Percentiles rank a stretch among this genome's conserved stretches.
Conservation (phyloP, 2,329 filamentous ascomycete genomes). For the Clonostachys chloroleuca region DNA sequence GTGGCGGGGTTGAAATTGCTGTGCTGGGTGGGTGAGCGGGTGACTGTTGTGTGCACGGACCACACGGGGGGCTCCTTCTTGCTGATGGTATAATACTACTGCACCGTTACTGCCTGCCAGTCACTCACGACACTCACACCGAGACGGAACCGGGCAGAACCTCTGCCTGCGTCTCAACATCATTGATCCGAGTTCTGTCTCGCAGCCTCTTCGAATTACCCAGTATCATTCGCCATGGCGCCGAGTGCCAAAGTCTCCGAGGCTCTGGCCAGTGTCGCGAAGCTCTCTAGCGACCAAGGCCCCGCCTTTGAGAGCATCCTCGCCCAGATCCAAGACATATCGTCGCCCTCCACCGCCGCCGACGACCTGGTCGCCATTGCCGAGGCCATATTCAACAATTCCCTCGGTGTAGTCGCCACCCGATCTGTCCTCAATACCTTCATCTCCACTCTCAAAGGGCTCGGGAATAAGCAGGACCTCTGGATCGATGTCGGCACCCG, state of each 20-base stretch:
- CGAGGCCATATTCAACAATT: constrained; percentile 62
- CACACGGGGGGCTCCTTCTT: too few species aligned
- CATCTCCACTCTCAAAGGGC: constrained; percentile 54
- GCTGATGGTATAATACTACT: too few species aligned
- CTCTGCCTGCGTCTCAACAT: constrained; percentile 2
- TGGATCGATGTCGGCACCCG: constrained; percentile 74
- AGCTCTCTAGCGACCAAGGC: constrained; percentile 31
- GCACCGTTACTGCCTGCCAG: too few species aligned
- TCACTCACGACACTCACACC: too few species aligned
- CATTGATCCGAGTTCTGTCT: not conserved
- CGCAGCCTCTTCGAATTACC: not conserved
- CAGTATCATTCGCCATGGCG: constrained; percentile 20
- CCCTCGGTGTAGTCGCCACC: constrained; percentile 71
- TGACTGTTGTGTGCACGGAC: too few species aligned
- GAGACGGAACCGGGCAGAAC: too few species aligned
- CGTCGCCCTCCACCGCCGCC: constrained; percentile 28
- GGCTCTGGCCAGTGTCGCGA: constrained; percentile 35
- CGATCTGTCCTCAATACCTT: constrained; percentile 67
- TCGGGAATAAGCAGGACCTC: constrained; percentile 53
- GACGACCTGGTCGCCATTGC: constrained; percentile 65
- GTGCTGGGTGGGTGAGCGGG: too few species aligned
- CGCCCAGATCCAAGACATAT: constrained; percentile 31
- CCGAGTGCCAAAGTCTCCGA: constrained; percentile 32
- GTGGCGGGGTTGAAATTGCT: too few species aligned
- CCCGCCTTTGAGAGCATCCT: constrained; percentile 42